A percentile compares a stretch with the other conserved stretches of the same genome.
phyloP scores from a whole-genome alignment of 2,329 filamentous ascomycete species.

The Ophiostoma pallidulum region DNA sequence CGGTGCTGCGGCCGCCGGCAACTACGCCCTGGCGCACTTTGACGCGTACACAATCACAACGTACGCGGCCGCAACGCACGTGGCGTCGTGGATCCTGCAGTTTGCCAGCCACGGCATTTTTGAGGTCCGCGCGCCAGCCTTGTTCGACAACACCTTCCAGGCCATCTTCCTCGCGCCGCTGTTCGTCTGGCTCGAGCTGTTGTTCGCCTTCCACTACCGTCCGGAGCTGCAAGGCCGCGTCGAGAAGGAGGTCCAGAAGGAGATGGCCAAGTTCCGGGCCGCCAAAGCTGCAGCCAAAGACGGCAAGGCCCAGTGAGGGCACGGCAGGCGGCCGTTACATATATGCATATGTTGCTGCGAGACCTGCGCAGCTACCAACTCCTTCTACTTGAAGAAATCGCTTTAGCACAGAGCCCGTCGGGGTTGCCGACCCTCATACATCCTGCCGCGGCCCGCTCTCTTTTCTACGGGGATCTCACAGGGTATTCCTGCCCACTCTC shows the following conservation, averaged over 20 bases:
- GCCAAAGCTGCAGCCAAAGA: constrained; percentile 40
- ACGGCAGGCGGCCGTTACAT: too few species aligned
- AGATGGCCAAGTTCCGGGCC: constrained; percentile 65
- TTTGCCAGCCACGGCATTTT: constrained; percentile 87
- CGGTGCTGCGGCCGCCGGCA: constrained; percentile 62
- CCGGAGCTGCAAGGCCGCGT: constrained; percentile 77
- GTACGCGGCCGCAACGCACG: constrained; percentile 47
- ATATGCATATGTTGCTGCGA: too few species aligned
- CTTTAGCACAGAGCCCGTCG: too few species aligned
- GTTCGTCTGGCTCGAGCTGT: constrained; percentile 91
- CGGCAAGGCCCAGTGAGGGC: constrained; percentile 41
- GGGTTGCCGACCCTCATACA: too few species aligned
- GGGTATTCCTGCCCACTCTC: too few species aligned
- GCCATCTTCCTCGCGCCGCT: constrained; percentile 88
- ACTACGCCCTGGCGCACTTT: constrained; percentile 58
- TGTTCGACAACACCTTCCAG: constrained; percentile 86
- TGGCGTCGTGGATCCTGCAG: constrained; percentile 75
- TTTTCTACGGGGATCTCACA: too few species aligned
- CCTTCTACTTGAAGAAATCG: too few species aligned
- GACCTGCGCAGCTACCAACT: too few species aligned
- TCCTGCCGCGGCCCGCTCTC: too few species aligned
- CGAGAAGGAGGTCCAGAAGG: constrained; percentile 62
- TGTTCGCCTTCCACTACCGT: constrained; percentile 86
- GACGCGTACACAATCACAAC: constrained; percentile 46
- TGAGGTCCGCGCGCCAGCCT: constrained; percentile 76